Evolutionary conservation across 2,329 filamentous ascomycete genomes (phyloP), one percentile per base, ranked within the genome.

Genomic region (Diaporthe destruens): DNA sequence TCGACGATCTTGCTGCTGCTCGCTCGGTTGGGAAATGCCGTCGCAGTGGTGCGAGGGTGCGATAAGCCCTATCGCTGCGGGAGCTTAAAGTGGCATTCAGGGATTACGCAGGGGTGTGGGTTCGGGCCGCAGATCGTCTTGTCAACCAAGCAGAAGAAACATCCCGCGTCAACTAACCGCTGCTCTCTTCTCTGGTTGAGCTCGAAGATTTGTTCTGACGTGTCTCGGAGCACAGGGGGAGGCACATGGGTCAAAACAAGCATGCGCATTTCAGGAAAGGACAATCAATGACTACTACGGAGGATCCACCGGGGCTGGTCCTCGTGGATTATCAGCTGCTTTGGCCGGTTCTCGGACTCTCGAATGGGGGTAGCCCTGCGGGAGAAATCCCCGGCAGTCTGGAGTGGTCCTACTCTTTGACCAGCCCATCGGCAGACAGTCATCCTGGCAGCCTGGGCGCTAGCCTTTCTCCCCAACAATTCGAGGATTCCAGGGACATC

Each of bases 1-100:
- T 61, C 71, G 59, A 57, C 44, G 51, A 47, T 39, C 36, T 65
- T 29, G 61, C 61, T 65, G 61, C 61, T 65, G 68, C 54, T 39
- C 32, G 36, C 29, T 32, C 25, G 29, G 59, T 69, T 69, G 65
- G 49, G 63, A 36, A 59, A 18, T 39, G 39, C 51, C 49, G 51
- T 47, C 47, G 69, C 32, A 53, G 53, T 39, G 44, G 47, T 71
- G n/a, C 54, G 54, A 51, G 63, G 49, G 54, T 53, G 51, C 71
- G 71, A 73, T 73, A 73, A 67, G 67, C 49, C 49, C 68, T 54
- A 44, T 73, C 59, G 16, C 36, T 5, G 36, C 56, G 67, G 68
- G 59, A 34, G 39, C 23, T 67, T 49, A 66, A 56, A 66, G 55
- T 57, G n/a, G n/a, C 53, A 36, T 54, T 71, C 42, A 55, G 42